Percentiles rank a stretch among this genome's conserved stretches.
Conservation (phyloP, 345 rosid genomes). For the Syzygium oleosum region DNA sequence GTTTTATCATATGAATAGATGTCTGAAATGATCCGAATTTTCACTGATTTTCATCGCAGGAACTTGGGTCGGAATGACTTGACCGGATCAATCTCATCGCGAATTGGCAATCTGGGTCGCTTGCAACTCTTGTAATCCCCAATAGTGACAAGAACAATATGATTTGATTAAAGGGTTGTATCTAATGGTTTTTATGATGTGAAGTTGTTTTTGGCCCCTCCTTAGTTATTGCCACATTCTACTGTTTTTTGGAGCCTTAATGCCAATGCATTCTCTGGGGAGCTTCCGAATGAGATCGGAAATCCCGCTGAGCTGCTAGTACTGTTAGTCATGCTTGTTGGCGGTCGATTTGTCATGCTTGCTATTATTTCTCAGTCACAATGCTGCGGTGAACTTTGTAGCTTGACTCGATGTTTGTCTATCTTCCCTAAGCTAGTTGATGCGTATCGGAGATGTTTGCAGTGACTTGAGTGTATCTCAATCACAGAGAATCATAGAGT, state of each 20-base stretch:
- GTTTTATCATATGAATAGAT: background rate
- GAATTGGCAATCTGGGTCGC: constrained; percentile 31
- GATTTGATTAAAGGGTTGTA: background rate
- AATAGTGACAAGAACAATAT: background rate
- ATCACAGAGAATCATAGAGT: background rate
- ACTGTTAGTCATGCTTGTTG: constrained; percentile 16
- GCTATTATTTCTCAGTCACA: no score
- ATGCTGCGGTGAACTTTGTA: no score
- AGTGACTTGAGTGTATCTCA: background rate
- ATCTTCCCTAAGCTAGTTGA: background rate
- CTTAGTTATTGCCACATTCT: background rate
- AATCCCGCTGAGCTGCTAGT: constrained; percentile 7
- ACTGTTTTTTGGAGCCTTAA: constrained; percentile 23
- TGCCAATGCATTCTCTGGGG: constrained; percentile 22
- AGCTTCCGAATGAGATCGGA: constrained; percentile 31
- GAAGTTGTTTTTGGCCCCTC: background rate
- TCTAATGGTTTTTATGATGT: background rate
- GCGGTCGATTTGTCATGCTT: no score
- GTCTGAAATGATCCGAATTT: background rate
- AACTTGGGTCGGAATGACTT: constrained; percentile 32
- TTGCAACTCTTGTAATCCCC: constrained; percentile 38
- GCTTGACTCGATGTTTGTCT: background rate
- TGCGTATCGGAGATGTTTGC: background rate
- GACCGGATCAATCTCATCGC: constrained; percentile 37
- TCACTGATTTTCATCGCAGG: constrained; percentile 19